phyloP scores from a whole-genome alignment of 352 stramenopile species.

The Paralagenidium karlingii region DNA sequence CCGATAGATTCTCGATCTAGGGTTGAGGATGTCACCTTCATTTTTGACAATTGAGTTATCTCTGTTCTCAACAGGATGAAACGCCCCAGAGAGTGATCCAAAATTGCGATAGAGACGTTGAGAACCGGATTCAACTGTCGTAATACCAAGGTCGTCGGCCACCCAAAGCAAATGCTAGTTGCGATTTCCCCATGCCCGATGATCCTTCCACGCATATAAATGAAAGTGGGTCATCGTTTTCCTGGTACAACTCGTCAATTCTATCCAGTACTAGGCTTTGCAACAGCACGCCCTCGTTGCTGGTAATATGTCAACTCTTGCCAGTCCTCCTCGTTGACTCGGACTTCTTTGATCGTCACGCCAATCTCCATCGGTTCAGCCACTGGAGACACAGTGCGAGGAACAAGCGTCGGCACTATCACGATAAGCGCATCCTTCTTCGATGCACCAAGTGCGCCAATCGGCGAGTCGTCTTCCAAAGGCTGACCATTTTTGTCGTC shows the following conservation, averaged over 20 bases:
- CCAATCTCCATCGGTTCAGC: conserved; percentile 1
- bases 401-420: neutral
- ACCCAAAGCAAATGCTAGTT: conserved; percentile 10
- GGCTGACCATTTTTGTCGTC: neutral
- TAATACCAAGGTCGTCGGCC: conserved; percentile 8
- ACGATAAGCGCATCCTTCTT: conserved; percentile 1
- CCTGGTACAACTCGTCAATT: conserved; percentile 3
- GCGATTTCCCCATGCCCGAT: conserved; percentile 10
- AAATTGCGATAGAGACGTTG: conserved; percentile 6
- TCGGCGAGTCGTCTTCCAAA: too few species aligned
- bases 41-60: too few species aligned
- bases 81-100: too few species aligned
- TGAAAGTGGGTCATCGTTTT: neutral
- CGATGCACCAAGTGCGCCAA: neutral
- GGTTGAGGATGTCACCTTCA: too few species aligned
- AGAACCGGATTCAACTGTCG: neutral
- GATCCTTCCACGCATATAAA: conserved; percentile 12
- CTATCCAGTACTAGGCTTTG: conserved; percentile 3
- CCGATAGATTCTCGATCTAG: conserved; percentile 1
- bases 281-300: conserved; percentile 1
- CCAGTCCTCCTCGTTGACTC: conserved; percentile 1
- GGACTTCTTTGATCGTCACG: conserved; percentile 3
- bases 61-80: too few species aligned
- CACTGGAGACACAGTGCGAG: too few species aligned
- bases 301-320: conserved; percentile 5